Base-by-base conservation (phyloP, 2,329 filamentous ascomycete species). In the Shiraia sp. region DNA sequence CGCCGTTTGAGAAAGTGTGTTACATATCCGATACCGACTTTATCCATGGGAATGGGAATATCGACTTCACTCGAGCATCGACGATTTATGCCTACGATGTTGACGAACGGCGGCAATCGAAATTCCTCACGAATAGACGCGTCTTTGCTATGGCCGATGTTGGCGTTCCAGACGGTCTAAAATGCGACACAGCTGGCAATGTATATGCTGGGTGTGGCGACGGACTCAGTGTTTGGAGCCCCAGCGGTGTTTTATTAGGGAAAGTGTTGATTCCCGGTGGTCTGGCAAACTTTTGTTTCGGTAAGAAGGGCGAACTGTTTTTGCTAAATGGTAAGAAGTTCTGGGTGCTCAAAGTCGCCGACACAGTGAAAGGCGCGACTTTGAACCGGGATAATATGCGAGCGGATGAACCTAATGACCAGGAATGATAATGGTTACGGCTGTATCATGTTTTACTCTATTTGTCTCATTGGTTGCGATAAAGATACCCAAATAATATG, bases 181-280 rank as follows among this genome's bases (percentile, higher is more conserved):
- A 49, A 17, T 51, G 47, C 36, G 57, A 56, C 17, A 57, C 56
- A 3, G 54, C 50, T 16, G 81, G 81, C 2, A 79, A 82, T 38
- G 74, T 84, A 2, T 84, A 74, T 46, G 69, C 69, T 22, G 75
- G 71, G 0, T 77, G 75, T 36, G 70, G 66, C 2, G 75, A 76
- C 37, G 76, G 77, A 1, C 57, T 79, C 10, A 74, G 77, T 41
- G 66, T 79, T 5, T 79, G 75, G 73, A 73, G 60, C 26, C 46
- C 68, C 1, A 70, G 64, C 2, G 76, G 77, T 1, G 58, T 59
- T 3, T 57, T 75, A 1, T 60, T 79, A n/a, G 76, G 75, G 2
- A 57, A 54, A 14, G 33, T 53, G 1, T 13, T 49, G 10, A 32
- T 60, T 9, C 40, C 44, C 1, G 74, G 72, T 0, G 73, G 72